phyloP scores from a whole-genome alignment of 805 yeast species.

The Wickerhamomyces tratensis region DNA sequence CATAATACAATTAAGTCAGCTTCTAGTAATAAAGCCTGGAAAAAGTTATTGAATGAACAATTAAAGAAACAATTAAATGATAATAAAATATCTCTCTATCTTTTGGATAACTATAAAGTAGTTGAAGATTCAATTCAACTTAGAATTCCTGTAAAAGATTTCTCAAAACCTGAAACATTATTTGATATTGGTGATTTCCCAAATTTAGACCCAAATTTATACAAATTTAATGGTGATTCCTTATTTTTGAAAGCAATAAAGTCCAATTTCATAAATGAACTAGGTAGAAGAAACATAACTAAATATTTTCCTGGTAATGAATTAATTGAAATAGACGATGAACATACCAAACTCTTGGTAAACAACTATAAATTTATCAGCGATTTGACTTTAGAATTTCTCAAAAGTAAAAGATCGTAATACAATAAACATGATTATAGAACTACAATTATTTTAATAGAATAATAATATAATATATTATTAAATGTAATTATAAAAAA shows the following conservation, averaged over 20 bases:
- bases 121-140: slow-evolving; percentile 10
- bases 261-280: slow-evolving; percentile 30
- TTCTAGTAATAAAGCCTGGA: neutral
- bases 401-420: slow-evolving; percentile 1
- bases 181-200: slow-evolving; percentile 21
- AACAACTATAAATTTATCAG: slow-evolving; percentile 13
- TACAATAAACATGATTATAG: neutral
- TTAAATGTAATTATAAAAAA: no score
- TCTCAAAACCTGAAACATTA: slow-evolving; percentile 5
- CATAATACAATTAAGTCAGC: neutral
- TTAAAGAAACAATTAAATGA: slow-evolving; percentile 2
- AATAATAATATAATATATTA: no score
- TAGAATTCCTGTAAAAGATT: slow-evolving; percentile 16
- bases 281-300: slow-evolving; percentile 13
- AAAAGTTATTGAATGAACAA: neutral
- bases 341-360: slow-evolving; percentile 21
- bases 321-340: slow-evolving; percentile 18
- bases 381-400: slow-evolving; percentile 10
- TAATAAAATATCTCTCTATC: slow-evolving; percentile 6
- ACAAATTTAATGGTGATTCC: slow-evolving; percentile 9
- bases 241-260: slow-evolving; percentile 33
- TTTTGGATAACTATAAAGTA: slow-evolving; percentile 8
- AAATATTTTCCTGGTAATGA: slow-evolving; percentile 16
- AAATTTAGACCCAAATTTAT: no score
- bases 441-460: neutral